Conservation (phyloP, 148 eudicot species). For the Rhododendron ovatum region DNA sequence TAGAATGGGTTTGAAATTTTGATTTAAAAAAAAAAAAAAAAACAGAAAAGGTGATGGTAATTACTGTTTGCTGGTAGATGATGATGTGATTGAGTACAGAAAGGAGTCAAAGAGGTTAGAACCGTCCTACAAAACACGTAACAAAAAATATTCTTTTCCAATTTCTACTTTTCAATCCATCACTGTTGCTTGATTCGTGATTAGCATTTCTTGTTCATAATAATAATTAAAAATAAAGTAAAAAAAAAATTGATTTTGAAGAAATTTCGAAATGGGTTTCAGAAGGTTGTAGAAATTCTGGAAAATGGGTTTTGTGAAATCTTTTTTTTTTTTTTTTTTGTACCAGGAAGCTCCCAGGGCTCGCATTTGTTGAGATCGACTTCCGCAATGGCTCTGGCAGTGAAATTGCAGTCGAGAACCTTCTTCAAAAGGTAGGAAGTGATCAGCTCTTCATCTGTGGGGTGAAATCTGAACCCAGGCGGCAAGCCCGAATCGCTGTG, state of each 20-base stretch:
- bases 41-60: not conserved
- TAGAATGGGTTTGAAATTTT: not conserved
- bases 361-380: slow-evolving; percentile 97
- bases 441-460: slow-evolving; percentile 93
- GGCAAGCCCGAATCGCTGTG: slow-evolving; percentile 51
- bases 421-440: slow-evolving; percentile 81
- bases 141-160: too few species aligned
- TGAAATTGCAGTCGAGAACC: slow-evolving; percentile 65
- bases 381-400: slow-evolving; percentile 82
- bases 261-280: not conserved
- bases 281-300: not conserved
- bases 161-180: too few species aligned
- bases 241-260: not conserved
- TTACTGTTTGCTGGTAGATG: not conserved
- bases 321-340: too few species aligned
- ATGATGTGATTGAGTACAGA: not conserved
- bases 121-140: not conserved
- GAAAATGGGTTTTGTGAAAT: not conserved
- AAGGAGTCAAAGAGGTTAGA: not conserved
- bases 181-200: too few species aligned
- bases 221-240: not conserved
- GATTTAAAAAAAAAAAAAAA: not conserved
- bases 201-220: not conserved
- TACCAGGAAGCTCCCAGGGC: slow-evolving; percentile 98
- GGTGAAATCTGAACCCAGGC: slow-evolving; percentile 90